These are phyloP conservation scores for Apodospora peruviana DNA, from an alignment of 495 filamentous ascomycete genomes.

Conservation along the genomic window DNA sequence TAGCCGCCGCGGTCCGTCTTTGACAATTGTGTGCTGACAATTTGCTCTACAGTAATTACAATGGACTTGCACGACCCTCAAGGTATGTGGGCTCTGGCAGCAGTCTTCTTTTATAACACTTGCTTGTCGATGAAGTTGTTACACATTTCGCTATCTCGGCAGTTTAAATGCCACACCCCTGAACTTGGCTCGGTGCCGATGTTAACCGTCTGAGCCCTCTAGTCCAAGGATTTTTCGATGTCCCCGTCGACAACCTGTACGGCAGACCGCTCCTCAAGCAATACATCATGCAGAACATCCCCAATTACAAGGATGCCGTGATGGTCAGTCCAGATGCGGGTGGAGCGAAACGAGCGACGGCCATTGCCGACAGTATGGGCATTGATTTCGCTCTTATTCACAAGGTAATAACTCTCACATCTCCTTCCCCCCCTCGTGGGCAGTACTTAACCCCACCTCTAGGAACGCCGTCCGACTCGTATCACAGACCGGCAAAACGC, in stretches of 20 bases:
- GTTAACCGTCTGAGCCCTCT: conserved; percentile 3
- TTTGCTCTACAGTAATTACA: conserved; percentile 61
- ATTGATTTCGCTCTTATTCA: conserved; percentile 96
- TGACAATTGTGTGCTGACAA: conserved; percentile 28
- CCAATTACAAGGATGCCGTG: conserved; percentile 79
- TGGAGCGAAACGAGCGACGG: conserved; percentile 93
- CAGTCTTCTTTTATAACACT: background rate
- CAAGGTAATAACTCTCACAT: conserved; percentile 65
- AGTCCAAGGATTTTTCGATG: conserved; percentile 93
- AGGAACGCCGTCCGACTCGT: conserved; percentile 92
- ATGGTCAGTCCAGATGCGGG: conserved; percentile 96
- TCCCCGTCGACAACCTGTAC: conserved; percentile 95
- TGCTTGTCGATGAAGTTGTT: background rate
- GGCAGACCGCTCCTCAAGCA: conserved; percentile 79
- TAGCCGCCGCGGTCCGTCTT: no score
- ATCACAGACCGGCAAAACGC: conserved; percentile 90
- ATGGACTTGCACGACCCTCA: conserved; percentile 98
- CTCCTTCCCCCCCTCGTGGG: conserved; percentile 23
- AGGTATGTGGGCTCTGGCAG: conserved; percentile 42
- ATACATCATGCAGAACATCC: conserved; percentile 85
- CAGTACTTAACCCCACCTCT: conserved; percentile 10
- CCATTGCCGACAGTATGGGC: conserved; percentile 87
- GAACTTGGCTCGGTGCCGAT: conserved; percentile 4
- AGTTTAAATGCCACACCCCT: background rate
- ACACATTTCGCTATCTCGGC: background rate